Evolutionary conservation across 116 monocot genomes (phyloP).

Genomic region (Dioscorea cayenensis): DNA sequence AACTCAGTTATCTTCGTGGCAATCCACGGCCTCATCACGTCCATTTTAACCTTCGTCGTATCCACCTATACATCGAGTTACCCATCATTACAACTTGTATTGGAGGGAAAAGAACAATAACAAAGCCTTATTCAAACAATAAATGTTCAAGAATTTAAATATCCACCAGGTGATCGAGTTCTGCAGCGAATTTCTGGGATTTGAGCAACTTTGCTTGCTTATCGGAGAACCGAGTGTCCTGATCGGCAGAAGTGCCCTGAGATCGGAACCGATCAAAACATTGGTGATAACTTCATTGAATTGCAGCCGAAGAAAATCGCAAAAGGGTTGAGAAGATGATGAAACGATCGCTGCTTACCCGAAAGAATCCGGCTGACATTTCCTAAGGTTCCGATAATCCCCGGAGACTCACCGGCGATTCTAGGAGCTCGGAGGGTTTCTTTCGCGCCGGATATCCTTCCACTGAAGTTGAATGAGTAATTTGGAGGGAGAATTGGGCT

Average conservation of each 20-base stretch:
- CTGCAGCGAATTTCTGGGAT: constrained; percentile 78
- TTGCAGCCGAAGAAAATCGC: neutral
- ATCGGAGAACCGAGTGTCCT: constrained; percentile 99
- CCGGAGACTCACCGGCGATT: too few species aligned
- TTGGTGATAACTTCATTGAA: neutral
- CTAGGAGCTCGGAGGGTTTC: too few species aligned
- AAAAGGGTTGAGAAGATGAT: neutral
- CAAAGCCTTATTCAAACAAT: too few species aligned
- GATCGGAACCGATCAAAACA: constrained; percentile 8
- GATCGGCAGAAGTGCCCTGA: constrained; percentile 93
- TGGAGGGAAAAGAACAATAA: too few species aligned
- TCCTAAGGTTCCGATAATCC: constrained; percentile 14
- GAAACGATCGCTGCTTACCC: constrained; percentile 31
- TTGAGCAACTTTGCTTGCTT: constrained; percentile 99
- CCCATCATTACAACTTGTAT: too few species aligned
- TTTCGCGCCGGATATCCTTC: too few species aligned
- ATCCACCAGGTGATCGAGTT: constrained; percentile 75
- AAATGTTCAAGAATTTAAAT: neutral
- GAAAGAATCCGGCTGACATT: constrained; percentile 90
- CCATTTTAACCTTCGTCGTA: too few species aligned
- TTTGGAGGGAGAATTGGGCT: too few species aligned
- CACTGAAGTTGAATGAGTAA: too few species aligned
- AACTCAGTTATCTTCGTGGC: constrained; percentile 82
- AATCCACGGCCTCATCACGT: too few species aligned
- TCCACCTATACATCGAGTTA: too few species aligned